These are phyloP conservation scores for Cercospora beticola DNA, from an alignment of 2,329 filamentous ascomycete genomes.

Conservation along the genomic window DNA sequence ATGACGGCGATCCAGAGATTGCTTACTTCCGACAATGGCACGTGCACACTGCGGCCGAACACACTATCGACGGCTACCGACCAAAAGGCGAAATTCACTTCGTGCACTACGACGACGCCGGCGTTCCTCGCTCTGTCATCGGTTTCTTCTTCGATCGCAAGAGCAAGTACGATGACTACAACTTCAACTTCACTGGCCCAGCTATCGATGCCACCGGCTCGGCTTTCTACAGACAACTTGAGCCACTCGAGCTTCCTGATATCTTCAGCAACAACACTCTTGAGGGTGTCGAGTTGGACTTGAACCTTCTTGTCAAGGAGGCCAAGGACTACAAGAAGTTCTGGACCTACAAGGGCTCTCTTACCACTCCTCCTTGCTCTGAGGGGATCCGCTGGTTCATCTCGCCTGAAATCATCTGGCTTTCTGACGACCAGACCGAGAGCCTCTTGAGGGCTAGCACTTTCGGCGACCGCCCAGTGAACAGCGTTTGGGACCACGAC, in stretches of 20 bases:
- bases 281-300: constrained; percentile 31
- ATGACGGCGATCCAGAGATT: constrained; percentile 45
- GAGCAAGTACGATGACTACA: constrained; percentile 33
- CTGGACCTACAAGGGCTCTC: constrained; percentile 51
- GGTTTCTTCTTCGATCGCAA: constrained; percentile 48
- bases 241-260: neutral
- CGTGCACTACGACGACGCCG: constrained; percentile 48
- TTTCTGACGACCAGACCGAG: constrained; percentile 49
- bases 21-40: constrained; percentile 54
- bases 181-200: neutral
- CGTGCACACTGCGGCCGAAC: constrained; percentile 53
- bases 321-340: constrained; percentile 46
- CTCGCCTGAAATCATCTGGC: constrained; percentile 44
- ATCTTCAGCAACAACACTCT: constrained; percentile 24
- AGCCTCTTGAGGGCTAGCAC: constrained; percentile 47
- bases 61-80: constrained; percentile 46
- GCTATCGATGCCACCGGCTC: constrained; percentile 26
- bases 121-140: constrained; percentile 48
- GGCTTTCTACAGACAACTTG: constrained; percentile 46
- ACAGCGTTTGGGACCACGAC: constrained; percentile 35
- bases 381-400: constrained; percentile 52
- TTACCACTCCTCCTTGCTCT: constrained; percentile 51
- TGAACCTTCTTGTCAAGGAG: constrained; percentile 39
- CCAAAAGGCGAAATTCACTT: constrained; percentile 52
- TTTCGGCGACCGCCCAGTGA: constrained; percentile 46